These are phyloP conservation scores for Penicillium psychrosexuale DNA, from an alignment of 2,329 filamentous ascomycete genomes.

Conservation along the genomic window DNA sequence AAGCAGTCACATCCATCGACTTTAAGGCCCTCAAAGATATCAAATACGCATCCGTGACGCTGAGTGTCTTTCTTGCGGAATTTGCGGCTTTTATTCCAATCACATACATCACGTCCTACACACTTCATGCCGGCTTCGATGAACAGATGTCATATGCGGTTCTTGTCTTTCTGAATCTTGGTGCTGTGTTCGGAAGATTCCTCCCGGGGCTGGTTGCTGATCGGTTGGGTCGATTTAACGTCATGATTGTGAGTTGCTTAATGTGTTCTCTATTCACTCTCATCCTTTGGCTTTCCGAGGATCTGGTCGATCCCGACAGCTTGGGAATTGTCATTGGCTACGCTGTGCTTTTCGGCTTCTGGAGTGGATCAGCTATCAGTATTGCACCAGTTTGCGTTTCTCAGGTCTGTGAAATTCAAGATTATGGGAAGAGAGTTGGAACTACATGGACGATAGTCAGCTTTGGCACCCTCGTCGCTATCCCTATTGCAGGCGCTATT, in stretches of 20 bases:
- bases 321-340: neutral
- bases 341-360: neutral
- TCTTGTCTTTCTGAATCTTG: neutral
- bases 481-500: neutral
- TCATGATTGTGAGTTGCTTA: neutral
- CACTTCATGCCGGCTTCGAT: conserved; percentile 14
- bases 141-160: neutral
- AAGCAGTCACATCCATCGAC: conserved; percentile 17
- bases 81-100: neutral
- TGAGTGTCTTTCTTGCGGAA: conserved; percentile 3
- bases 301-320: neutral
- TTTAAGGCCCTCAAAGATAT: conserved; percentile 25
- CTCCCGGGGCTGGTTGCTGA: neutral
- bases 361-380: neutral
- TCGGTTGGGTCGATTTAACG: neutral
- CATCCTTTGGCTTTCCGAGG: conserved; percentile 10
- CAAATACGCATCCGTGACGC: conserved; percentile 21
- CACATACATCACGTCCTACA: conserved; percentile 14
- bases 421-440: neutral
- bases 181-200: neutral
- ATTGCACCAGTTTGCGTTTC: neutral
- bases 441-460: neutral
- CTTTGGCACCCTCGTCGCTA: neutral
- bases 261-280: conserved; percentile 26
- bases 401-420: neutral